Evolutionary conservation across 169 alveolate species (phyloP), one percentile per base, ranked within the genome.

Genomic region (Amoebophrya sp.): DNA sequence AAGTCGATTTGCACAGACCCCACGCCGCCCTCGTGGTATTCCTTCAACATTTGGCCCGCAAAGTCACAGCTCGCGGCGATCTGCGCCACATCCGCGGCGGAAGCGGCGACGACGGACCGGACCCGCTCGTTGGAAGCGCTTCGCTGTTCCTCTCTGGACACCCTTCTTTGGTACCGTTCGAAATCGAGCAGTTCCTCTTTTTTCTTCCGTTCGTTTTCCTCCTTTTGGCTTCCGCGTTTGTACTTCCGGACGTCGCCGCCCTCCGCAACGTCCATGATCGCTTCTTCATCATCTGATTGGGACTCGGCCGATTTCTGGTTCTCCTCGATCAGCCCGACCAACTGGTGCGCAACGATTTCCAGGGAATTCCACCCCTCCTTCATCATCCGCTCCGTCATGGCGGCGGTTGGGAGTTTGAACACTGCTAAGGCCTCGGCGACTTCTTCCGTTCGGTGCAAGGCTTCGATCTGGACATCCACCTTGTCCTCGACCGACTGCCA

Each of bases 211-310:
- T 7, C 39, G 29, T 12, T 7, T 7, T 66, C 83, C 83, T n/a
- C 35, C 32, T 66, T n/a, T n/a, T 66, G 35, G 35, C 83, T 25
- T 25, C 83, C 83, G 29, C 83, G 29, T n/a, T 25, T 66, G 83
- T 66, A 66, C 83, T 66, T 66, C 35, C 10, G 2, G 10, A 66
- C 35, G 35, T n/a, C 35, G 35, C 83, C 83, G 38, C 83, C 83
- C 29, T n/a, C 83, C 83, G 83, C 83, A 7, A 66, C 83, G 83
- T 66, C 83, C 83, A 66, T 0, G 32, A 66, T 66, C 83, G 83
- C 83, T 2, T 18, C 83, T n/a, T 66, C 83, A 25, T 66, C 83
- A 12, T 66, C 83, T 2, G 1, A 2, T 25, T 12, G 83, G 7
- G 32, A 3, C 83, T 66, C 10, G 7, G 83, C 83, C 7, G 2